Evolutionary conservation across 176 grass and related monocot genomes (phyloP), one percentile per base, ranked within the genome.

Genomic region (Carex pumila): DNA sequence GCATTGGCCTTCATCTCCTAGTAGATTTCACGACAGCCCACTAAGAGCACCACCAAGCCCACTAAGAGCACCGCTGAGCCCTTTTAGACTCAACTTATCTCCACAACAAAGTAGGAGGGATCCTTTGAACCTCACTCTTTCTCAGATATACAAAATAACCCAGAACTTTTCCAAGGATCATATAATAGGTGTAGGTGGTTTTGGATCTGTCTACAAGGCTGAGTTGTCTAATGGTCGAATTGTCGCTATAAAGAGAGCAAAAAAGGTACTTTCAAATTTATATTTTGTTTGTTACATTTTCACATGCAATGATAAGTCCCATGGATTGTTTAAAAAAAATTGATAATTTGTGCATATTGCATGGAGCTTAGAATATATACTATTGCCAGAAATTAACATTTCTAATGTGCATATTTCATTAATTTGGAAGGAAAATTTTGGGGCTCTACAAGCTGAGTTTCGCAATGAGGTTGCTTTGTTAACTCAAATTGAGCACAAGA

Each of bases 401-500:
- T n/a, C n/a, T n/a, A n/a, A n/a, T n/a, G n/a, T n/a, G n/a, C n/a
- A n/a, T 41, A 65, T 80, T 81, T n/a, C 29, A 58, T 91, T 81
- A 25, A 86, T 87, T 86, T 82, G 21, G 39, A 89, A 99, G 96
- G 96, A 90, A 90, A 88, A 91, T 81, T 91, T 99, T 82, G 37
- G 87, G 74, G 82, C 87, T 83, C 80, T 99, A 70, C 88, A 87
- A 14, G 66, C 79, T 13, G 96, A 99, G 83, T 99, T 99, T 85
- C 93, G 84, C 80, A 99, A 93, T 43, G 93, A 99, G 90, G 89
- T 99, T 36, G 86, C 93, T 82, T 89, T 99, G 37, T 85, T 99
- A 45, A 95, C 94, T 60, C 94, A 81, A 85, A 92, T 99, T 83
- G 96, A 95, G 57, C 96, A 99, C 83, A 94, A 83, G 81, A 95